Conservation (phyloP, 371 early-diverging fungal species). For the Lichtheimia ramosa region DNA sequence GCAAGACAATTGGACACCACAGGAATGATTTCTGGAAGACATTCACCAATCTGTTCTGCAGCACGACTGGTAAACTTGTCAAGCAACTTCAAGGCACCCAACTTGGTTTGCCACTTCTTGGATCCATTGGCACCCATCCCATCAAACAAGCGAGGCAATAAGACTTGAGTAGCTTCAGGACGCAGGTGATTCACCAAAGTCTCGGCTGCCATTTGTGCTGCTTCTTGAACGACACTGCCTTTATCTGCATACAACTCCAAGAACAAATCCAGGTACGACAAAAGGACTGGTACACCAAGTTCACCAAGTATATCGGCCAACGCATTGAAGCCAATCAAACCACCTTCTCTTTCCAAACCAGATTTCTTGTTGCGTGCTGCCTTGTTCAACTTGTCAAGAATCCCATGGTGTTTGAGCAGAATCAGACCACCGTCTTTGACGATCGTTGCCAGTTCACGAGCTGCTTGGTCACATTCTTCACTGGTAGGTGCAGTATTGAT, state of each 20-base stretch:
- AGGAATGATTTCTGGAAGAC: slow-evolving; percentile 73
- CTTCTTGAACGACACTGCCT: slow-evolving; percentile 71
- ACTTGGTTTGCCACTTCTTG: slow-evolving; percentile 81
- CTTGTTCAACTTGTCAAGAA: slow-evolving; percentile 56
- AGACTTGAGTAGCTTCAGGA: slow-evolving; percentile 53
- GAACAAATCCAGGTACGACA: slow-evolving; percentile 55
- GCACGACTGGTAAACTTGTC: slow-evolving; percentile 54
- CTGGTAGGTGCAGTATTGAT: slow-evolving; percentile 60
- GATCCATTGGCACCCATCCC: slow-evolving; percentile 55
- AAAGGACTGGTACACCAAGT: slow-evolving; percentile 62
- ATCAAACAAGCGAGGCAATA: slow-evolving; percentile 65
- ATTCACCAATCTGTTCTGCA: slow-evolving; percentile 66
- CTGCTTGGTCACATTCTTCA: slow-evolving; percentile 60
- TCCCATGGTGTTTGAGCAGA: slow-evolving; percentile 54
- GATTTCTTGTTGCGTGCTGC: slow-evolving; percentile 71
- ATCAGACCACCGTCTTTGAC: slow-evolving; percentile 54
- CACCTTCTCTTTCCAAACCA: slow-evolving; percentile 72
- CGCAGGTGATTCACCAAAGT: slow-evolving; percentile 53
- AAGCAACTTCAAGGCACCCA: slow-evolving; percentile 64
- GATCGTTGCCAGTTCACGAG: slow-evolving; percentile 51
- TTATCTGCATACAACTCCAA: slow-evolving; percentile 74
- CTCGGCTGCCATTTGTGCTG: slow-evolving; percentile 63
- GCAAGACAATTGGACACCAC: slow-evolving; percentile 69
- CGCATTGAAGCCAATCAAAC: slow-evolving; percentile 69
- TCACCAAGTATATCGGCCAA: slow-evolving; percentile 56